Evolutionary conservation across 495 filamentous ascomycete species (phyloP).

Genomic region (Penicillium argentinense): DNA sequence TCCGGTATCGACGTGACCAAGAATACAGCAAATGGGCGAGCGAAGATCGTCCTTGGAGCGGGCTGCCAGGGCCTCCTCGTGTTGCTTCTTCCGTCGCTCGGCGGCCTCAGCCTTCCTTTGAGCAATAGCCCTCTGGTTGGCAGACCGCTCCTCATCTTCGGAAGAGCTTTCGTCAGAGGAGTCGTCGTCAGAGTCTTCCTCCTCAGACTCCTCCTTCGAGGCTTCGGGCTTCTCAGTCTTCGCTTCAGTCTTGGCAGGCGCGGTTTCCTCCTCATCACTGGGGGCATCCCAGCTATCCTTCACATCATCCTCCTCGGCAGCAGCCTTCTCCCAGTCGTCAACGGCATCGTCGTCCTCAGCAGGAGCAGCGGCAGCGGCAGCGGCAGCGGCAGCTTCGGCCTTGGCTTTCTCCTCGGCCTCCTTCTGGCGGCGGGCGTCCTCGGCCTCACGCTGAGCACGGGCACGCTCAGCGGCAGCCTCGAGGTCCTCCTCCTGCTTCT

Average conservation of each 20-base stretch:
- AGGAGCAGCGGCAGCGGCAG: constrained; percentile 56
- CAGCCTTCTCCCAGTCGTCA: constrained; percentile 89
- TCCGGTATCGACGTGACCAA: constrained; percentile 99
- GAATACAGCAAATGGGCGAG: constrained; percentile 98
- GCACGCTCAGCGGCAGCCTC: constrained; percentile 64
- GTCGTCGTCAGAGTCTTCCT: constrained; percentile 48
- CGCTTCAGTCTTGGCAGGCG: not conserved
- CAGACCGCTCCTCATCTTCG: constrained; percentile 68
- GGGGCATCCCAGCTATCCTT: constrained; percentile 96
- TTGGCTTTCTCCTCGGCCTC: constrained; percentile 66
- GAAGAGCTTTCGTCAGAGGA: constrained; percentile 57
- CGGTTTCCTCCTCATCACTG: constrained; percentile 67
- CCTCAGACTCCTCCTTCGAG: constrained; percentile 25
- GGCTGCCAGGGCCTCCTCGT: constrained; percentile 88
- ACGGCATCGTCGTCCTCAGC: constrained; percentile 59
- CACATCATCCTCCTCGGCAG: constrained; percentile 73
- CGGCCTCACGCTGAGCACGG: constrained; percentile 61
- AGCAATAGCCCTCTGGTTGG: constrained; percentile 64
- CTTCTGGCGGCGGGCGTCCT: constrained; percentile 67
- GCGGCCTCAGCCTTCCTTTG: constrained; percentile 84
- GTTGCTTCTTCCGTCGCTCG: constrained; percentile 82
- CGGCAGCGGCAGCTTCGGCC: constrained; percentile 57
- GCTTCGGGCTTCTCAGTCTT: constrained; percentile 14
- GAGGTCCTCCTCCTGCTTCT: constrained; percentile 69
- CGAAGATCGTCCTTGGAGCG: constrained; percentile 92